These are phyloP conservation scores for Lachancea waltii DNA, from an alignment of 805 yeast species.

Conservation along the genomic window DNA sequence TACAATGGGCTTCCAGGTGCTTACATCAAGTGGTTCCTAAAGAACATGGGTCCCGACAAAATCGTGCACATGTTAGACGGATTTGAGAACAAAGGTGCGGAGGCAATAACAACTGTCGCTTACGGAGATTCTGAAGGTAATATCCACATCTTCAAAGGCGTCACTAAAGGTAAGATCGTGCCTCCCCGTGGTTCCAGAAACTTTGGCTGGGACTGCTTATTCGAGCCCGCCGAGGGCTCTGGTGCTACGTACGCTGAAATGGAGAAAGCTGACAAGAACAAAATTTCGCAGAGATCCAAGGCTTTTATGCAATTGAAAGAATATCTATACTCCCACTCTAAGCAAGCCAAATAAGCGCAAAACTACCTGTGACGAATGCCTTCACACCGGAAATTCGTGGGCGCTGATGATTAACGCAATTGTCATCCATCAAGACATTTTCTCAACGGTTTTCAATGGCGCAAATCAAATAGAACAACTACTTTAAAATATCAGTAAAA, in stretches of 20 bases:
- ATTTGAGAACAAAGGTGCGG: slow-evolving; percentile 78
- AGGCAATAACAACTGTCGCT: slow-evolving; percentile 89
- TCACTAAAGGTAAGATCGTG: slow-evolving; percentile 76
- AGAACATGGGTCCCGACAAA: slow-evolving; percentile 67
- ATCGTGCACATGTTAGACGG: slow-evolving; percentile 71
- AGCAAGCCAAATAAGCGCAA: too few relatives aligned
- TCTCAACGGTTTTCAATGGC: too few relatives aligned
- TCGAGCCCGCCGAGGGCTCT: slow-evolving; percentile 52
- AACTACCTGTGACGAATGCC: too few relatives aligned
- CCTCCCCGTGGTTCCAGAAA: slow-evolving; percentile 63
- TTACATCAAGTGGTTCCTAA: slow-evolving; percentile 86
- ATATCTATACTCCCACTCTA: slow-evolving; percentile 33
- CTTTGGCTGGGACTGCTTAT: slow-evolving; percentile 94
- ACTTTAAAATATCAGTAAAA: too few relatives aligned
- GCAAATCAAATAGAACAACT: too few relatives aligned
- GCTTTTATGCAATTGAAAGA: slow-evolving; percentile 70
- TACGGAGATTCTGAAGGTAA: slow-evolving; percentile 80
- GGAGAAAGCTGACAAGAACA: slow-evolving; percentile 68
- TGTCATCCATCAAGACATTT: too few relatives aligned
- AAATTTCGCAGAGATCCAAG: slow-evolving; percentile 78
- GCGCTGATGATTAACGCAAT: too few relatives aligned
- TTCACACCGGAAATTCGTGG: too few relatives aligned
- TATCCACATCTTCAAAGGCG: slow-evolving; percentile 78
- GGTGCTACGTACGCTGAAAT: slow-evolving; percentile 89
- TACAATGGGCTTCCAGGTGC: slow-evolving; percentile 90